Evolutionary conservation across 78 protist genomes (phyloP), one percentile per base, ranked within the genome.

Genomic region (Pigoraptor vietnamica): DNA sequence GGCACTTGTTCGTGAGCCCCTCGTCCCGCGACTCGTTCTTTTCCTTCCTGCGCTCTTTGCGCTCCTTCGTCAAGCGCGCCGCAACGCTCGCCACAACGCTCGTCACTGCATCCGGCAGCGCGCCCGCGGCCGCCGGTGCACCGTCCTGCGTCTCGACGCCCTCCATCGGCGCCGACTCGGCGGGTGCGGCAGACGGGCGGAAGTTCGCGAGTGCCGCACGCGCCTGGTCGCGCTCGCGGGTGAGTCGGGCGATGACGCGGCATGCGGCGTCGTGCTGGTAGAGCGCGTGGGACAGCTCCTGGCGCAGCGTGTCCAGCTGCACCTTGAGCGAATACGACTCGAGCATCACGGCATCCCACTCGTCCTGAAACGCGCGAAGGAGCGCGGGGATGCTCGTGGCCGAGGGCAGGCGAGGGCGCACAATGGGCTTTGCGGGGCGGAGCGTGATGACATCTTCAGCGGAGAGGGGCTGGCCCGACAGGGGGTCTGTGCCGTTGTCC

Each of bases 211-310:
- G 86, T 32, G 87, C 86, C 14, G 9, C 32, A n/a, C 97, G 95
- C 0, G 98, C 98, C 9, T 91, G 93, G 88, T 98, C 99, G 36
- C 99, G 94, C 95, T 99, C 99, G 79, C 93, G 92, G 33, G 93
- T 92, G 24, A 99, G 92, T 25, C 99, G 91, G 0, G 99, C 99
- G 90, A 99, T 98, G 37, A 98, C 99, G 23, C 99, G 94, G 95
- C 99, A 98, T 0, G 99, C 98, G 0, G 99, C 99, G 39, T 99
- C 99, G 92, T 99, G 97, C 95, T 98, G 98, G 87, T 98, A 99
- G 88, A 99, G 94, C 0, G 99, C 88, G 81, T 98, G 98, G 0
- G 99, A 88, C 19, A 99, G 97, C 86, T 98, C 99, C 81, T 96
- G 97, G 33, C 98, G 91, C 6, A 79, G 56, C 55, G 87, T 1